These are phyloP conservation scores for Flaveria ramosissima DNA, from an alignment of 129 eudicot species.

Conservation along the genomic window DNA sequence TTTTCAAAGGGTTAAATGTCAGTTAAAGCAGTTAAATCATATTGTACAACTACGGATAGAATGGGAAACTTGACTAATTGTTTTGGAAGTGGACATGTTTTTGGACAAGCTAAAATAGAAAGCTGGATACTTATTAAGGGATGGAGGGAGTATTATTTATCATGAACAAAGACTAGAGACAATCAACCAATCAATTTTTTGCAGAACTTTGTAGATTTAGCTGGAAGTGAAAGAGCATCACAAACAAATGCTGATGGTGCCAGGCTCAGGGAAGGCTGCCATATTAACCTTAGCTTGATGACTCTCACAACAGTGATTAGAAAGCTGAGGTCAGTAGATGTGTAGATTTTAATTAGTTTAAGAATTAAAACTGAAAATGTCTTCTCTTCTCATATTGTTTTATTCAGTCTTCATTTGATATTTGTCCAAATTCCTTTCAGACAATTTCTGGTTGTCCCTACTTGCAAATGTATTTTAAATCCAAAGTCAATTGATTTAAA, in stretches of 20 bases:
- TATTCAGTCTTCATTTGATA: background rate
- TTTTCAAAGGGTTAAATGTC: background rate
- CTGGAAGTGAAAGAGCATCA: slow-evolving; percentile 96
- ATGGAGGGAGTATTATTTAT: background rate
- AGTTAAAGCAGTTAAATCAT: background rate
- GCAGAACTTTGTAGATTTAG: slow-evolving; percentile 96
- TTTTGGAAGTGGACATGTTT: background rate
- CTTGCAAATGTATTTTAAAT: background rate
- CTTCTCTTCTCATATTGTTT: slow-evolving; percentile 4
- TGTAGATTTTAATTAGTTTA: background rate
- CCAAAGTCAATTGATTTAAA: background rate
- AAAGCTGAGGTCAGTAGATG: slow-evolving; percentile 68
- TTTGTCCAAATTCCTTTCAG: background rate
- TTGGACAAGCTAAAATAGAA: background rate
- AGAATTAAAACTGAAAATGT: background rate
- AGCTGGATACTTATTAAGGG: background rate
- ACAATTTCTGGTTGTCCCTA: background rate
- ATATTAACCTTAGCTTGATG: slow-evolving; percentile 91
- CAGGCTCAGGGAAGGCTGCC: slow-evolving; percentile 95
- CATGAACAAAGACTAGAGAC: background rate
- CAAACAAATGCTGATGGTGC: slow-evolving; percentile 87
- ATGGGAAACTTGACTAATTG: background rate
- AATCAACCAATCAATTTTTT: slow-evolving; percentile 5
- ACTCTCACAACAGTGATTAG: slow-evolving; percentile 92
- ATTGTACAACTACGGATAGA: background rate